These are phyloP conservation scores for Epithele typhae DNA, from an alignment of 768 basidiomycete genomes.

Conservation along the genomic window DNA sequence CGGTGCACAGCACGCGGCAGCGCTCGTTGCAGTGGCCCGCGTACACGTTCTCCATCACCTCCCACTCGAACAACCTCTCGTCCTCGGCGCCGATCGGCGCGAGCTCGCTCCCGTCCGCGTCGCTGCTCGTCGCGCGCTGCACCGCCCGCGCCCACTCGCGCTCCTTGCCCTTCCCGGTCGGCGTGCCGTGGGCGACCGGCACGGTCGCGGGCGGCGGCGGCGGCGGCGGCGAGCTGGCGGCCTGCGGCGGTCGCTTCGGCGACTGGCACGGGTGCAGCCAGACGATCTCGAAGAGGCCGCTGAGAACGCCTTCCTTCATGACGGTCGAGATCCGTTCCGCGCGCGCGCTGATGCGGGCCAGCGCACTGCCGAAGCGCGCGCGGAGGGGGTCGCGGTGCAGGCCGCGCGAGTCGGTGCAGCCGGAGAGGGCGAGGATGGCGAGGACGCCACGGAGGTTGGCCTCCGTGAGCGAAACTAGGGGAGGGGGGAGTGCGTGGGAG, in stretches of 20 bases:
- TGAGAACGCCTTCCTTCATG: conserved; percentile 30
- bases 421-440: conserved; percentile 29
- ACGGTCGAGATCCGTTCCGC: conserved; percentile 24
- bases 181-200: neutral
- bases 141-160: conserved; percentile 14
- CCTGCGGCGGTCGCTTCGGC: neutral
- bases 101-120: conserved; percentile 1
- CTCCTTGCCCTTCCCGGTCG: conserved; percentile 9
- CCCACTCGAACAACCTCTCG: conserved; percentile 20
- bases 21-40: conserved; percentile 16
- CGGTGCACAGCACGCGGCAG: conserved; percentile 24
- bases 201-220: neutral
- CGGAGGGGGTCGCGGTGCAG: conserved; percentile 27
- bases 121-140: conserved; percentile 2
- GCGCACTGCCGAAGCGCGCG: conserved; percentile 25
- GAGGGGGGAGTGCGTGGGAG: conserved; percentile 11
- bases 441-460: conserved; percentile 28
- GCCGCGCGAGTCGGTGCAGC: conserved; percentile 25
- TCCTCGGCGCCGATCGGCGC: neutral
- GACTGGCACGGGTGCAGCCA: conserved; percentile 11
- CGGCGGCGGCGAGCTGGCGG: neutral
- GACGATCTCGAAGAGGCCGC: conserved; percentile 29
- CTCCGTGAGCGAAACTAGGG: conserved; percentile 16
- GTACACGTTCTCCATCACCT: conserved; percentile 25
- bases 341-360: conserved; percentile 25